Conservation (phyloP, 83 land plant genomes). For the Picea mariana region DNA sequence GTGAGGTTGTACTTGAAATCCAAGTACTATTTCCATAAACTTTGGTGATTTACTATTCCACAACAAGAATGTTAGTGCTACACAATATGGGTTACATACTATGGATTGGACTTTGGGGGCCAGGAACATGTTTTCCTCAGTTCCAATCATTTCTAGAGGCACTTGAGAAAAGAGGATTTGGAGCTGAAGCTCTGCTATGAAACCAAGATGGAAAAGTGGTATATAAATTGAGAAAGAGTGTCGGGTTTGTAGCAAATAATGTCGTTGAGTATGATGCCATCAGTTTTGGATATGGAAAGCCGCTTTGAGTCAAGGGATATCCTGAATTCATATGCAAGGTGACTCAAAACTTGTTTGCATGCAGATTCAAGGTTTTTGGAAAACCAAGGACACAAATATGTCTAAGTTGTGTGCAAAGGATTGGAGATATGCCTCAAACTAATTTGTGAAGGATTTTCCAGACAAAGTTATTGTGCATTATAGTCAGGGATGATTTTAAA, state of each 20-base stretch:
- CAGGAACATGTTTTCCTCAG: constrained; percentile 80
- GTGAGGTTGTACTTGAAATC: too few relatives aligned
- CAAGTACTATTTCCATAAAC: too few relatives aligned
- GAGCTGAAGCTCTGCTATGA: constrained; percentile 31
- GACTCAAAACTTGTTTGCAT: constrained; percentile 82
- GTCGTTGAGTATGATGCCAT: constrained; percentile 84
- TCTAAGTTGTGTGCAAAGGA: too few relatives aligned
- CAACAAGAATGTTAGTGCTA: constrained; percentile 99
- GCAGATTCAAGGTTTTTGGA: constrained; percentile 43
- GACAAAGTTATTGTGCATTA: too few relatives aligned
- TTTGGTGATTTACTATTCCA: too few relatives aligned
- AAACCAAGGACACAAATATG: too few relatives aligned
- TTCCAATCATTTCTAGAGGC: too few relatives aligned
- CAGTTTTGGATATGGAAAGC: constrained; percentile 56
- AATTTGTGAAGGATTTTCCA: too few relatives aligned
- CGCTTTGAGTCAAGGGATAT: constrained; percentile 67
- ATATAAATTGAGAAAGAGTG: constrained; percentile 60
- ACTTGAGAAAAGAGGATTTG: constrained; percentile 8
- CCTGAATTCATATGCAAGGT: constrained; percentile 60
- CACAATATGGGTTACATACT: constrained; percentile 99
- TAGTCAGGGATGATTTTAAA: too few relatives aligned
- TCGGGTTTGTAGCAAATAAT: constrained; percentile 78
- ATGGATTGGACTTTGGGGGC: constrained; percentile 97
- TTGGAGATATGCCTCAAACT: too few relatives aligned
- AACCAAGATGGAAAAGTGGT: constrained; percentile 44